Base-by-base conservation (phyloP, 1,139 yeast species). In the Nakaseomyces glabratus region DNA sequence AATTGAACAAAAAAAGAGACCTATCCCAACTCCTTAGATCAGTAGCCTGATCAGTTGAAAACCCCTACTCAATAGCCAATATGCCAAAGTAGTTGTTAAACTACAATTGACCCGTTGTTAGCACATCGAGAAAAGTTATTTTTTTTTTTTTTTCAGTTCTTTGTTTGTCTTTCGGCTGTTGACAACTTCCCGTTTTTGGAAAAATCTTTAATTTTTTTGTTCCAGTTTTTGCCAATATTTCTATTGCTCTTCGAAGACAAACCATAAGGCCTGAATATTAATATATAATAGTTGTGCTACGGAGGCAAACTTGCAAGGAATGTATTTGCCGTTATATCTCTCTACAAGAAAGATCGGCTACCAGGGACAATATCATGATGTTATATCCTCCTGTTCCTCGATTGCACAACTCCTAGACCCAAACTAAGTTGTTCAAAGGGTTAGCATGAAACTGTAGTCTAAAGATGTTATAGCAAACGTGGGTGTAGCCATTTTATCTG, bases 181-280 rank as follows among this genome's bases (percentile, higher is more conserved):
- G 15, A 25, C 28, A 7, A 4, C 7, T 26, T 26, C 15, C 30
- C 30, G 4, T 2, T 4, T n/a, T 26, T 17, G 30, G 30, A 26
- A 17, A 26, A 26, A 17, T 17, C 30, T 26, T 26, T 18, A 26
- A 26, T 19, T 7, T 19, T 7, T 7, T 19, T 19, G 21, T 19
- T 10, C 10, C 7, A 7, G 21, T 19, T 19, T 7, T 19, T 7
- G 21, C 21, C 7, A 7, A 10, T 7, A 10, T 19, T 7, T 7
- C 10, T 7, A 7, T 19, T 10, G 21, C 10, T 10, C 9, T 19
- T 7, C 21, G 21, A 10, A 7, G 10, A 7, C 21, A 7, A 19
- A 7, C 21, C n/a, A n/a, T n/a, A n/a, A n/a, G n/a, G n/a, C n/a
- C n/a, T n/a, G n/a, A n/a, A n/a, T n/a, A n/a, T n/a, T n/a, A n/a